phyloP scores from a whole-genome alignment of 2,329 filamentous ascomycete species.

The Fusarium marasasianum region DNA sequence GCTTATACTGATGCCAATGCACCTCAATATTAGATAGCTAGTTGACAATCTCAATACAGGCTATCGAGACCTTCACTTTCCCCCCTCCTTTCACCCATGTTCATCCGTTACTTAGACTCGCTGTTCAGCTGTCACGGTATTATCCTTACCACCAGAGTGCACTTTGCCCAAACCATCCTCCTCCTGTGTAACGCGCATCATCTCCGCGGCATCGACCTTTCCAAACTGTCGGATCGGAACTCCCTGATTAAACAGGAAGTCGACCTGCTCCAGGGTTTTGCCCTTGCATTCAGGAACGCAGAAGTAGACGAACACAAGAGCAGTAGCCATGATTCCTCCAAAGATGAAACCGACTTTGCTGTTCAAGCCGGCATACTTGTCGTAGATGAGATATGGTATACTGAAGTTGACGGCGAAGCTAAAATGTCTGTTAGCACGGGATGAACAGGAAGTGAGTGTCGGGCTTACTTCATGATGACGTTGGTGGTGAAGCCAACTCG shows the following conservation, averaged over 20 bases:
- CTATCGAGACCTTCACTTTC: too few relatives aligned
- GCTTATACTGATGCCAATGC: conserved; percentile 20
- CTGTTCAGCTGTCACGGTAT: not conserved
- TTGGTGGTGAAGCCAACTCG: conserved; percentile 26
- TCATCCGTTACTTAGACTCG: not conserved
- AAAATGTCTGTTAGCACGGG: accelerated
- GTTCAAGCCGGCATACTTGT: conserved; percentile 28
- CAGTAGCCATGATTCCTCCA: conserved; percentile 5
- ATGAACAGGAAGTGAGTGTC: accelerated
- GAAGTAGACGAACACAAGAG: conserved; percentile 19
- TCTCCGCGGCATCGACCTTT: conserved; percentile 6
- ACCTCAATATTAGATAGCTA: not conserved
- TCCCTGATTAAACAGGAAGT: conserved; percentile 32
- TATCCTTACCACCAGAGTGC: not conserved
- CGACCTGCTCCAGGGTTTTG: conserved; percentile 29
- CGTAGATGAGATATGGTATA: conserved; percentile 34
- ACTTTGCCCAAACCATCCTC: not conserved
- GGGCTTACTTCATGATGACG: conserved; percentile 26
- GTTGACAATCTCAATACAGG: not conserved
- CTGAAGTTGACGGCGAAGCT: conserved; percentile 37
- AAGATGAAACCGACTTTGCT: conserved; percentile 38
- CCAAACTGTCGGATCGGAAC: conserved; percentile 30
- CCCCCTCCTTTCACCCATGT: too few relatives aligned
- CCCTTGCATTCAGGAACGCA: conserved; percentile 36
- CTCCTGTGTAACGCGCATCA: conserved; percentile 10